Percentiles rank a stretch among this genome's conserved stretches.
These are phyloP conservation scores for Lantana camara DNA, from an alignment of 257 asterid genomes.

Conservation along the genomic window DNA sequence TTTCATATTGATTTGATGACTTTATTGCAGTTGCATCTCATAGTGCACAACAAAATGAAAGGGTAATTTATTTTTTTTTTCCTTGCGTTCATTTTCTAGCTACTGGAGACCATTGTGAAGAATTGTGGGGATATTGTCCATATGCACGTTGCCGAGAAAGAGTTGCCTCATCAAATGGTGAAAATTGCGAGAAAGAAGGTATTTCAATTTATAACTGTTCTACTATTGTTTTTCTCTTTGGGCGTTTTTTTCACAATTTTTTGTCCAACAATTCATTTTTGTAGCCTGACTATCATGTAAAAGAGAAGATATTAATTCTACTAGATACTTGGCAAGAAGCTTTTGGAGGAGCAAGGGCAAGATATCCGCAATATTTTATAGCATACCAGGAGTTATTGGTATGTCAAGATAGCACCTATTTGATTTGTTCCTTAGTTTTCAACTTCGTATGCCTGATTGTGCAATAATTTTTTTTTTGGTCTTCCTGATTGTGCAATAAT, in stretches of 20 bases:
- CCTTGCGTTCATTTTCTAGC: too few species aligned
- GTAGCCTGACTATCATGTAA: constrained; percentile 83
- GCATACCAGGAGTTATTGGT: constrained; percentile 88
- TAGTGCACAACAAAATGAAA: not conserved
- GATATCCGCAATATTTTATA: constrained; percentile 69
- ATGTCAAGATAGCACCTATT: constrained; percentile 6
- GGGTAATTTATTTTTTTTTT: not conserved
- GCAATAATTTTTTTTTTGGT: not conserved
- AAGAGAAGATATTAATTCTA: constrained; percentile 72
- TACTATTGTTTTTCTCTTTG: not conserved
- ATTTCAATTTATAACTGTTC: constrained; percentile 5
- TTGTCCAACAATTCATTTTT: constrained; percentile 24
- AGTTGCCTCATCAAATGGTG: constrained; percentile 57
- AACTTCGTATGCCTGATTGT: constrained; percentile 3
- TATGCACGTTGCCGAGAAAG: constrained; percentile 59
- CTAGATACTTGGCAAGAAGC: constrained; percentile 94
- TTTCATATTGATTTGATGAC: not conserved
- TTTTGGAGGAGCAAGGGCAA: constrained; percentile 83
- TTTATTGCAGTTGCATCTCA: constrained; percentile 1
- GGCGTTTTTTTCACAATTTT: not conserved
- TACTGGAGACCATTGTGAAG: constrained; percentile 64
- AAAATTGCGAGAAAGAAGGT: constrained; percentile 71
- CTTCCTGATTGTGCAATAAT: not conserved
- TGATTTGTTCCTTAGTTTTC: constrained; percentile 2
- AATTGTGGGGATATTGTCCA: constrained; percentile 58